Percentiles rank a stretch among this genome's conserved stretches.
These are phyloP conservation scores for Trichoderma afroharzianum DNA, from an alignment of 2,329 filamentous ascomycete species.

Conservation along the genomic window DNA sequence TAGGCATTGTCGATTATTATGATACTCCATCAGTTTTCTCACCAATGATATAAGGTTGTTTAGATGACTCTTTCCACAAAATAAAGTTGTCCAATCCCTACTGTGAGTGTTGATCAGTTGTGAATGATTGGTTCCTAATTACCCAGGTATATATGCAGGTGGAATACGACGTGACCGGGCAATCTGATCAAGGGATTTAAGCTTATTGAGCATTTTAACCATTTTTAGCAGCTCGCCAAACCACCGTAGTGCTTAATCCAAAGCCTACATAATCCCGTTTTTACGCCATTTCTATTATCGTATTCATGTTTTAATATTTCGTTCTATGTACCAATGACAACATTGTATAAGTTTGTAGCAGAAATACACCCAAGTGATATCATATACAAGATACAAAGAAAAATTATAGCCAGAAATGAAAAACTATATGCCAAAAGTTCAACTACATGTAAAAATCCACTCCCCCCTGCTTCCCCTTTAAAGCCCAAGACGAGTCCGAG, in stretches of 20 bases:
- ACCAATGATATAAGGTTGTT: background rate
- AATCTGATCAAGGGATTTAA: background rate
- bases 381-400: background rate
- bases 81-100: background rate
- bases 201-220: background rate
- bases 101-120: background rate
- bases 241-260: background rate
- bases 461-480: background rate
- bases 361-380: background rate
- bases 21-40: background rate
- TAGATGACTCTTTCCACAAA: background rate
- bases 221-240: background rate
- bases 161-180: background rate
- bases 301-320: background rate
- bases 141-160: background rate
- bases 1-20: background rate
- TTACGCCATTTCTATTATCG: background rate
- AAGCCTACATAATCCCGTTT: background rate
- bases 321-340: background rate
- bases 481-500: constrained; percentile 6
- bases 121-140: background rate
- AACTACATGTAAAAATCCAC: background rate
- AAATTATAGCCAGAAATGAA: background rate
- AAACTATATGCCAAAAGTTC: background rate
- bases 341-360: background rate